Percentiles rank a stretch among this genome's conserved stretches.
Evolutionary conservation across 1,284 basidiomycete genomes (phyloP).

Genomic region (Sporisorium reilianum): DNA sequence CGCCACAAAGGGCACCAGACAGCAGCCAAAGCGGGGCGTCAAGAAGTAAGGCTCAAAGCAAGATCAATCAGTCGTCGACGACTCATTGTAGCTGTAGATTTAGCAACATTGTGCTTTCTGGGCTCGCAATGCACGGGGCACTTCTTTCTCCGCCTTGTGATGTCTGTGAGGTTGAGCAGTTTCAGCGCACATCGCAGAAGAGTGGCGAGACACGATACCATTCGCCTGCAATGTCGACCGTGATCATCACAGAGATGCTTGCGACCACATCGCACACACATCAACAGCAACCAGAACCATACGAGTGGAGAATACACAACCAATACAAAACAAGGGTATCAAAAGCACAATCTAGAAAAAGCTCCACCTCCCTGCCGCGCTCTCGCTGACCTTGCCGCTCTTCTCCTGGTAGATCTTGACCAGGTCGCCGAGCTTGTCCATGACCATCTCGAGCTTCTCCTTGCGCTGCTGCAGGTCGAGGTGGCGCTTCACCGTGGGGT

Average conservation of each 20-base stretch:
- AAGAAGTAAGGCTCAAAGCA: constrained; percentile 29
- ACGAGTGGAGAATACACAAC: not conserved
- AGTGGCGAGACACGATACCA: no score
- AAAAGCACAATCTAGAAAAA: constrained; percentile 43
- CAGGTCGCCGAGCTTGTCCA: constrained; percentile 68
- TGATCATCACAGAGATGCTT: no score
- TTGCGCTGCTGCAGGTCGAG: constrained; percentile 97
- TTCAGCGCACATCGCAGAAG: no score
- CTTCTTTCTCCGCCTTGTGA: no score
- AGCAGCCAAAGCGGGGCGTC: constrained; percentile 45
- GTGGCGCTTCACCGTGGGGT: constrained; percentile 85
- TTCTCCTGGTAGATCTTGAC: constrained; percentile 70
- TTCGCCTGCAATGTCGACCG: no score
- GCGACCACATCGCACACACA: no score
- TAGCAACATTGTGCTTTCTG: no score
- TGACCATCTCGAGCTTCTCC: constrained; percentile 80
- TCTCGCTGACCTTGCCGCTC: constrained; percentile 15
- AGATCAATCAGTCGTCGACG: not conserved
- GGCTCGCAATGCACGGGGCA: no score
- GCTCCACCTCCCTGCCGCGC: constrained; percentile 48
- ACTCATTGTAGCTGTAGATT: no score
- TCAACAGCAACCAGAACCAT: no score
- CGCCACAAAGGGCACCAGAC: constrained; percentile 24
- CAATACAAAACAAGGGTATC: constrained; percentile 4
- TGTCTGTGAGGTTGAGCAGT: no score